Conservation (phyloP, 2,329 filamentous ascomycete species). For the Diaporthe eres region DNA sequence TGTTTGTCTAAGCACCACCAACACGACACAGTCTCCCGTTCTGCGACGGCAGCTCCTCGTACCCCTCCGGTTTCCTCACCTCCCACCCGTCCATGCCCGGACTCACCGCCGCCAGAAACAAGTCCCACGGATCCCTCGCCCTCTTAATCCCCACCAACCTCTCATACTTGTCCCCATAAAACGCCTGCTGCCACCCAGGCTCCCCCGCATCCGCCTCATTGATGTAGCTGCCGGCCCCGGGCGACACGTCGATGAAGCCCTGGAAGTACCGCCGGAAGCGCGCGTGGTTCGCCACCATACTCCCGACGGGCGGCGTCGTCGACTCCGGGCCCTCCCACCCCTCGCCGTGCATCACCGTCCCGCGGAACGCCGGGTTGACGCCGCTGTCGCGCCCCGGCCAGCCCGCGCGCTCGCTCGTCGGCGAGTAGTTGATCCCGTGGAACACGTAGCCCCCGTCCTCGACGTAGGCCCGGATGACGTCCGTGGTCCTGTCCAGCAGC, state of each 20-base stretch:
- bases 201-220: slow-evolving; percentile 56
- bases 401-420: slow-evolving; percentile 44
- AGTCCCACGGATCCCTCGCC: slow-evolving; percentile 53
- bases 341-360: slow-evolving; percentile 54
- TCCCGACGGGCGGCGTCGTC: slow-evolving; percentile 6
- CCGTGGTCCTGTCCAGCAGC: slow-evolving; percentile 47
- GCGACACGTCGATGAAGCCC: slow-evolving; percentile 47
- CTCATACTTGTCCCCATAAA: slow-evolving; percentile 51
- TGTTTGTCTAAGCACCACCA: not conserved
- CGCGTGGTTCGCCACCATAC: slow-evolving; percentile 44
- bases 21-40: slow-evolving; percentile 11
- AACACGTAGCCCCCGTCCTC: slow-evolving; percentile 55
- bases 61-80: not conserved
- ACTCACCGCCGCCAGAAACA: slow-evolving; percentile 50
- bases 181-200: slow-evolving; percentile 47
- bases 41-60: slow-evolving; percentile 22
- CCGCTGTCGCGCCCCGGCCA: slow-evolving; percentile 52
- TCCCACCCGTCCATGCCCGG: slow-evolving; percentile 18
- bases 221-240: slow-evolving; percentile 50
- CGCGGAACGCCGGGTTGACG: slow-evolving; percentile 65
- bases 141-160: slow-evolving; percentile 53
- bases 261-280: slow-evolving; percentile 42
- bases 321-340: slow-evolving; percentile 47
- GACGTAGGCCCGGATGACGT: slow-evolving; percentile 50
- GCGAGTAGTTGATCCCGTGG: slow-evolving; percentile 52